phyloP scores from a whole-genome alignment of 306 rosid species.

The Inga laurina region DNA sequence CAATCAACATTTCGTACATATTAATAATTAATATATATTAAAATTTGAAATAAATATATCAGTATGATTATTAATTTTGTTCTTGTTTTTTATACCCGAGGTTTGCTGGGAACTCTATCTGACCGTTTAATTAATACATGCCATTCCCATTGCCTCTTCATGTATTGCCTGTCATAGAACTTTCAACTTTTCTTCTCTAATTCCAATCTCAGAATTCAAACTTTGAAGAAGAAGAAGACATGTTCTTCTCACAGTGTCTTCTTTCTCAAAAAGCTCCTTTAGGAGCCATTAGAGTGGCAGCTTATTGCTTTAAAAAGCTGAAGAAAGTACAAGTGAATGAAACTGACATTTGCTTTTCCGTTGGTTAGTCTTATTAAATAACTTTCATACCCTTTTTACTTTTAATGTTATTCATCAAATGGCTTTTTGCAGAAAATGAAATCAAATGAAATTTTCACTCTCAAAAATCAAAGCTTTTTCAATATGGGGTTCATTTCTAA shows the following conservation, averaged over 20 bases:
- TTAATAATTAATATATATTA: too few relatives aligned
- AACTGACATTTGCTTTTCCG: constrained; percentile 55
- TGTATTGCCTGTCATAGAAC: neutral
- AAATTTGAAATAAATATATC: too few relatives aligned
- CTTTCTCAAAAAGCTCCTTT: constrained; percentile 49
- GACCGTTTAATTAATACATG: constrained; percentile 36
- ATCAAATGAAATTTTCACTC: neutral
- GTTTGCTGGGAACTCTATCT: constrained; percentile 8
- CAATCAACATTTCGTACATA: too few relatives aligned
- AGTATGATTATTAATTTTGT: neutral
- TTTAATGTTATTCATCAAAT: neutral
- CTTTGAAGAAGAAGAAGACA: neutral
- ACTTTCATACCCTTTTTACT: neutral
- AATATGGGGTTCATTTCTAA: neutral
- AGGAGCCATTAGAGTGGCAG: constrained; percentile 62
- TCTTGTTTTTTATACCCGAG: neutral
- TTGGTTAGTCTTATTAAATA: constrained; percentile 46
- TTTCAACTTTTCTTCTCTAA: neutral
- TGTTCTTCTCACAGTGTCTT: constrained; percentile 51
- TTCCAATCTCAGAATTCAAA: neutral
- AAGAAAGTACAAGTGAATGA: constrained; percentile 50
- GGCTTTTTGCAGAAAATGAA: neutral
- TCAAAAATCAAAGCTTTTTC: neutral
- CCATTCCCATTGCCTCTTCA: neutral
- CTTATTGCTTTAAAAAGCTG: constrained; percentile 58